Conservation (phyloP, 495 filamentous ascomycete species). For the Hypomontagnella monticulosa region DNA sequence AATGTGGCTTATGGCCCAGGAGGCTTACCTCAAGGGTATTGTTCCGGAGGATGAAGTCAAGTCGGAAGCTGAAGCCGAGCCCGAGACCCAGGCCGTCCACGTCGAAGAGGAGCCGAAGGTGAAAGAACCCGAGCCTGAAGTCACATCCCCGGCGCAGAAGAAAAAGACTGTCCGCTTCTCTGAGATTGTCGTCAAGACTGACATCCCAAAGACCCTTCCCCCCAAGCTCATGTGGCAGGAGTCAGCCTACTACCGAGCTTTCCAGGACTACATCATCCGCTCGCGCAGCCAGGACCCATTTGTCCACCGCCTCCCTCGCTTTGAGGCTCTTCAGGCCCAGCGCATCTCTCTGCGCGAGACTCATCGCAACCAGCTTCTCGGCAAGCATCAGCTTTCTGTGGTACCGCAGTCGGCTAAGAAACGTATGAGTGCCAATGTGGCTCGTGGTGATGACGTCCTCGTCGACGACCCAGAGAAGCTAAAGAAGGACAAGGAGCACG, state of each 20-base stretch:
- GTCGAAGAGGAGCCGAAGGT: slow-evolving; percentile 44
- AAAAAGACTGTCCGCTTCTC: slow-evolving; percentile 85
- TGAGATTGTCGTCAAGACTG: slow-evolving; percentile 61
- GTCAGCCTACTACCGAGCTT: slow-evolving; percentile 91
- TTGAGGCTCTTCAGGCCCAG: slow-evolving; percentile 86
- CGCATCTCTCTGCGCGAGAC: slow-evolving; percentile 71
- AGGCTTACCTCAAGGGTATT: slow-evolving; percentile 78
- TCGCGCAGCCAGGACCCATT: slow-evolving; percentile 76
- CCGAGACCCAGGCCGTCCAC: slow-evolving; percentile 33
- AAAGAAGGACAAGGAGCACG: slow-evolving; percentile 78
- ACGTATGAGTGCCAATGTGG: slow-evolving; percentile 67
- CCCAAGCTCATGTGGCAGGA: slow-evolving; percentile 67
- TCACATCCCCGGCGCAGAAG: slow-evolving; percentile 49
- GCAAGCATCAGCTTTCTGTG: slow-evolving; percentile 75
- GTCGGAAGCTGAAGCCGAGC: slow-evolving; percentile 45
- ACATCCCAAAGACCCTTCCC: slow-evolving; percentile 54
- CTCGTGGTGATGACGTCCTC: slow-evolving; percentile 63
- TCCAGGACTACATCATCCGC: slow-evolving; percentile 72
- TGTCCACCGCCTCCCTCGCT: slow-evolving; percentile 81
- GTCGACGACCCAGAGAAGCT: slow-evolving; percentile 67
- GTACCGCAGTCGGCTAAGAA: slow-evolving; percentile 65
- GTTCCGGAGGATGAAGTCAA: slow-evolving; percentile 57
- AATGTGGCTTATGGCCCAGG: slow-evolving; percentile 82
- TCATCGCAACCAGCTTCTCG: slow-evolving; percentile 77
- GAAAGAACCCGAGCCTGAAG: slow-evolving; percentile 40